Evolutionary conservation across 495 filamentous ascomycete species (phyloP), one percentile per base, ranked within the genome.

Genomic region (Delitschia confertaspora): DNA sequence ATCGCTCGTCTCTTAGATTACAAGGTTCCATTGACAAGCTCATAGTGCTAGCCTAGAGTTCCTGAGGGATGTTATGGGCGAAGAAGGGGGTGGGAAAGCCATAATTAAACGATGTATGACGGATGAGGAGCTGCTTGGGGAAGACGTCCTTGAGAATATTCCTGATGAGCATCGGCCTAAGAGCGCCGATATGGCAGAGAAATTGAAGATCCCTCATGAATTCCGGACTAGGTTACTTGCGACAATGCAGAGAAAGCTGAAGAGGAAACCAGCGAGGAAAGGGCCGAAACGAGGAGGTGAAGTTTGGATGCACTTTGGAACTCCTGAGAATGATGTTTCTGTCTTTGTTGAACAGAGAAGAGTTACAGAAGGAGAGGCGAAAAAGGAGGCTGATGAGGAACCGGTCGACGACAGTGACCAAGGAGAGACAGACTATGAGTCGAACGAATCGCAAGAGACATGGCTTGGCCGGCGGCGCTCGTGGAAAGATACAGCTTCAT

Each of bases 301-400:
- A 47, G 58, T 73, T 18, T 73, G 66, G 68, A 69, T 69, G 58
- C 71, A 72, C 56, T 53, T 67, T 55, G 70, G 70, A 45, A 69
- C 65, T 38, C 65, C 72, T 27, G 71, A 70, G 57, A 60, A 63
- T 49, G 47, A 58, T n/a, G 57, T 66, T 22, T 69, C 67, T 49
- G 60, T 61, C 20, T 66, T 68, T 47, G 58, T 55, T n/a, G 61
- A 66, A 37, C 62, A 63, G 38, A 56, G 53, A 32, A 63, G n/a
- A 16, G 26, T 13, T 29, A 13, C 26, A 61, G 47, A 70, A 64
- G 39, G 60, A 67, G 38, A n/a, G n/a, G n/a, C n/a, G n/a, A n/a
- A n/a, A n/a, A 67, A 65, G 45, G 60, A 64, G 30, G 60, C 6
- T 2, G 38, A 35, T 7, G 4, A 14, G 11, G 22, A 21, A 27